These are phyloP conservation scores for Xerophyta viscosa DNA, from an alignment of 106 monocot species.

Conservation along the genomic window DNA sequence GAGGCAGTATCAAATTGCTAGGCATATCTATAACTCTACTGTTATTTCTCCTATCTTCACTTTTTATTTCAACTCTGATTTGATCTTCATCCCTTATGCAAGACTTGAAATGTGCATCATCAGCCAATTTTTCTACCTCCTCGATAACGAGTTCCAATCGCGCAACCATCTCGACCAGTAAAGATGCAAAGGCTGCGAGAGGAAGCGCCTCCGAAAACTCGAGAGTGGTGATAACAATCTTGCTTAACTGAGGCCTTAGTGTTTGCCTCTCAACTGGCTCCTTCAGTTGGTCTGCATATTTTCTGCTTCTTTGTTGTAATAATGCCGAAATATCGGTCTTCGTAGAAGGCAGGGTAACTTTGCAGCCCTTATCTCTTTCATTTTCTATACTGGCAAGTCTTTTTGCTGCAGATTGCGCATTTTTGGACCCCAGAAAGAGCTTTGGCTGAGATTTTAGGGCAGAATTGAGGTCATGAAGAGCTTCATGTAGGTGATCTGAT, in stretches of 20 bases:
- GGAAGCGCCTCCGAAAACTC: conserved; percentile 75
- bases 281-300: conserved; percentile 8
- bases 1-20: neutral
- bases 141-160: conserved; percentile 65
- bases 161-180: conserved; percentile 68
- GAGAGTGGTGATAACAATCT: conserved; percentile 54
- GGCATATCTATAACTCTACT: neutral
- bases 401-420: neutral
- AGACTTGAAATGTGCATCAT: conserved; percentile 50
- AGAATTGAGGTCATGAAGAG: conserved; percentile 35
- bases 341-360: conserved; percentile 16
- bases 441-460: conserved; percentile 60
- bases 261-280: conserved; percentile 12
- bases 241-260: conserved; percentile 13
- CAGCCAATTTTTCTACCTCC: conserved; percentile 49
- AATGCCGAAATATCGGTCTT: conserved; percentile 32
- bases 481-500: conserved; percentile 40
- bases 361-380: conserved; percentile 8
- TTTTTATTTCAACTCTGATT: conserved; percentile 13
- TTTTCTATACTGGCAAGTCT: neutral
- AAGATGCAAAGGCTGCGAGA: conserved; percentile 63
- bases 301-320: conserved; percentile 19
- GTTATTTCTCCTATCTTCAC: neutral
- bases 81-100: conserved; percentile 12
- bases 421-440: conserved; percentile 52